Evolutionary conservation across 345 rosid species (phyloP).

Genomic region (Balakata baccata): DNA sequence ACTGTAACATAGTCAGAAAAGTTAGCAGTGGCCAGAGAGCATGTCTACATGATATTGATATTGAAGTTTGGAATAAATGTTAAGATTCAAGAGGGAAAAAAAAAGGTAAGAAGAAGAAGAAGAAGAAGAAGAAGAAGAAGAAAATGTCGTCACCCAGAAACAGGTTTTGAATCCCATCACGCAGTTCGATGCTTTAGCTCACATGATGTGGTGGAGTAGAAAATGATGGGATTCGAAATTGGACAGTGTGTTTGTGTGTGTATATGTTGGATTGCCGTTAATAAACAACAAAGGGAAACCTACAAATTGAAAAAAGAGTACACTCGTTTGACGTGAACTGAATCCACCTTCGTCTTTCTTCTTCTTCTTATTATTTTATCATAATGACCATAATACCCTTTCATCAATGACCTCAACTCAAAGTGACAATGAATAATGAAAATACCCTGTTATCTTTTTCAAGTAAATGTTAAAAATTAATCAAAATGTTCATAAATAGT

Average conservation of each 20-base stretch:
- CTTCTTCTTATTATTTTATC: background rate
- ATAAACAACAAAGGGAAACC: conserved; percentile 41
- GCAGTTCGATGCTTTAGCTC: conserved; percentile 43
- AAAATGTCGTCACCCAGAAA: conserved; percentile 38
- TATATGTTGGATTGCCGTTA: conserved; percentile 22
- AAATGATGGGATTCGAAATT: conserved; percentile 47
- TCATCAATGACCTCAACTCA: background rate
- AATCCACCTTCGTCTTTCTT: conserved; percentile 12
- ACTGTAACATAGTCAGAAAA: conserved; percentile 32
- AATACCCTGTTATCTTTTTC: background rate
- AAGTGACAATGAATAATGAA: background rate
- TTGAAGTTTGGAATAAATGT: conserved; percentile 34
- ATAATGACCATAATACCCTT: conserved; percentile 22
- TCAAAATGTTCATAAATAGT: background rate
- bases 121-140: conserved; percentile 28
- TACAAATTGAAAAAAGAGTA: conserved; percentile 35
- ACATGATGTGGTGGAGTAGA: conserved; percentile 21
- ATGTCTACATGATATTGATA: conserved; percentile 25
- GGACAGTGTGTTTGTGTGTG: conserved; percentile 11
- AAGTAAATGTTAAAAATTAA: conserved; percentile 5
- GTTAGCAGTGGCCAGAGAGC: conserved; percentile 26
- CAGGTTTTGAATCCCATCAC: conserved; percentile 52
- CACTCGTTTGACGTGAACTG: conserved; percentile 43
- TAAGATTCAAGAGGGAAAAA: conserved; percentile 5
- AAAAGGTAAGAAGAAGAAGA: background rate